Percentiles rank a stretch among this genome's conserved stretches.
These are phyloP conservation scores for Dalechampia spathulata DNA, from an alignment of 441 rosid genomes.

Conservation along the genomic window DNA sequence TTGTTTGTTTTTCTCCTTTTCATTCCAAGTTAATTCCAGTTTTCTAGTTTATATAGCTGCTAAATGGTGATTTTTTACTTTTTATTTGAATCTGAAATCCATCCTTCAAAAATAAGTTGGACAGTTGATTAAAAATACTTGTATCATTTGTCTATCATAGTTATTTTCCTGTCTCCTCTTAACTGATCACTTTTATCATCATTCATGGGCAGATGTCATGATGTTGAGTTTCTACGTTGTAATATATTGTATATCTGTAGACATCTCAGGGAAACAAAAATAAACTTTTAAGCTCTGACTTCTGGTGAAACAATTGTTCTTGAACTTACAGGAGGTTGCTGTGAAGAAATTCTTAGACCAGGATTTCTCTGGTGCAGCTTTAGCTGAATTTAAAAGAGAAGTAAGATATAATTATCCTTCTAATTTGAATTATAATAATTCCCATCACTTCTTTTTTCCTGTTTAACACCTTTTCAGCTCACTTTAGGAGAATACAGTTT, in stretches of 20 bases:
- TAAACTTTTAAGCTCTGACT: slow-evolving; percentile 1
- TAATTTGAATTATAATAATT: slow-evolving; percentile 2
- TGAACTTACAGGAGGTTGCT: slow-evolving; percentile 80
- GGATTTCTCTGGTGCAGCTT: slow-evolving; percentile 97
- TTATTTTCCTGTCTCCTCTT: slow-evolving; percentile 2
- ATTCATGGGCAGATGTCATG: neutral
- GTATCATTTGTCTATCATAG: neutral
- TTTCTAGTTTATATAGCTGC: neutral
- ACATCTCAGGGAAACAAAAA: neutral
- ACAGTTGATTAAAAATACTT: neutral
- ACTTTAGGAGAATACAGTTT: neutral
- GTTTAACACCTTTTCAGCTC: slow-evolving; percentile 3
- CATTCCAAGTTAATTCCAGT: neutral
- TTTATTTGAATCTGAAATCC: neutral
- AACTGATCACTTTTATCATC: neutral
- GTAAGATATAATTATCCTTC: slow-evolving; percentile 44
- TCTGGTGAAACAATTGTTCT: slow-evolving; percentile 20
- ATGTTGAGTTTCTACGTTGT: neutral
- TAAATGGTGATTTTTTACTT: neutral
- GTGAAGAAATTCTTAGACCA: slow-evolving; percentile 99
- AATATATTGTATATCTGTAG: neutral
- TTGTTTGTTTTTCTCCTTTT: neutral
- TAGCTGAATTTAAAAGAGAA: slow-evolving; percentile 95
- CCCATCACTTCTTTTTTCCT: too few relatives aligned
- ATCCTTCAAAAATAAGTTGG: neutral